Percentiles rank a stretch among this genome's conserved stretches.
phyloP scores from a whole-genome alignment of 2,329 filamentous ascomycete species.

The Aspergillus fructus region DNA sequence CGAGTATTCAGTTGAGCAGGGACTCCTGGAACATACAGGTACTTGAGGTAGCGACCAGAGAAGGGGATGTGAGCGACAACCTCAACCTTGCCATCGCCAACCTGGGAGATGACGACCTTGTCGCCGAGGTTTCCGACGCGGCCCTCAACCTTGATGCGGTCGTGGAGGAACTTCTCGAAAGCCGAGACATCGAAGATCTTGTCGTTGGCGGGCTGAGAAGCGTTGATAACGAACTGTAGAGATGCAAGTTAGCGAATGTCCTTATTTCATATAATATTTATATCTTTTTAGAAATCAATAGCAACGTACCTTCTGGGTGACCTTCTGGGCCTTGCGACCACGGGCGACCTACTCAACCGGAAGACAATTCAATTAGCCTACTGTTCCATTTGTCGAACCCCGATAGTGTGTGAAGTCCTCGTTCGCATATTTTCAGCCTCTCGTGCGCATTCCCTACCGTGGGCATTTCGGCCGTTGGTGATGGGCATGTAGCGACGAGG shows the following conservation, averaged over 20 bases:
- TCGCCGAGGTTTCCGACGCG: slow-evolving; percentile 98
- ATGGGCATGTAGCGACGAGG: not conserved
- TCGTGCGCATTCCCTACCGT: not conserved
- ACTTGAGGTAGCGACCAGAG: slow-evolving; percentile 99
- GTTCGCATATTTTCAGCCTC: not conserved
- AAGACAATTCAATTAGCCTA: slow-evolving; percentile 79
- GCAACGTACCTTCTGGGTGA: slow-evolving; percentile 47
- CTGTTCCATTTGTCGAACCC: slow-evolving; percentile 61
- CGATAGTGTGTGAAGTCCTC: slow-evolving; percentile 7
- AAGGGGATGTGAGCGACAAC: slow-evolving; percentile 96
- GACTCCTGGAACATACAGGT: slow-evolving; percentile 69
- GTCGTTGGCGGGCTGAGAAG: slow-evolving; percentile 94
- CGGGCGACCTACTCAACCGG: slow-evolving; percentile 39
- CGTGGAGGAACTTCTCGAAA: slow-evolving; percentile 99
- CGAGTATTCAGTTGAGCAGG: no score
- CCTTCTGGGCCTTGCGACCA: slow-evolving; percentile 49
- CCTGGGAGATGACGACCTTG: slow-evolving; percentile 82
- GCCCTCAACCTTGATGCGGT: slow-evolving; percentile 99
- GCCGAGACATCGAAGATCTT: slow-evolving; percentile 99
- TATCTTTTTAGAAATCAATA: not conserved
- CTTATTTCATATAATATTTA: not conserved
- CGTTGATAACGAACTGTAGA: slow-evolving; percentile 92
- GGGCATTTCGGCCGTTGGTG: slow-evolving; percentile 1
- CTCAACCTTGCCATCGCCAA: slow-evolving; percentile 96
- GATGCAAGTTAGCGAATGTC: not conserved